Evolutionary conservation across 1,139 yeast genomes (phyloP), one percentile per base, ranked within the genome.

Genomic region (Debaryomyces udenii): DNA sequence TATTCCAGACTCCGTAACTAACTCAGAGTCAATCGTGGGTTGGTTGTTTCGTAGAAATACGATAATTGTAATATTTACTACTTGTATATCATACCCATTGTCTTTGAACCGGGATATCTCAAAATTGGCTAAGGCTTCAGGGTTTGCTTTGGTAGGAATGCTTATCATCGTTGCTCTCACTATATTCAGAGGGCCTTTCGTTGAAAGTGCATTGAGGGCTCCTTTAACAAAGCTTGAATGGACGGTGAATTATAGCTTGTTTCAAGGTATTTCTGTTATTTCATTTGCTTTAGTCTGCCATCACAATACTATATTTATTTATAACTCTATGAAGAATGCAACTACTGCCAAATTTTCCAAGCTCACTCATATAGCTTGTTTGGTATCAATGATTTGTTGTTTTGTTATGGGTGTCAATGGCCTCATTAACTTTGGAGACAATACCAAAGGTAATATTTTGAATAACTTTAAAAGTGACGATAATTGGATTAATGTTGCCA

Each of bases 201-300:
- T 79, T 11, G 77, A 77, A 9, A 50, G 68, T 0, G 66, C 68
- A 0, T 56, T 72, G 26, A 80, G 74, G 51, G 82, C 83, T 0
- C 52, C 66, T 1, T 65, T 86, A 22, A 57, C 77, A 0, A 49
- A 62, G 0, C 53, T 68, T 2, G 70, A 79, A 35, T 72, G 84
- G 70, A 69, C 87, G 1, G 57, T 88, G 39, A 85, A 84, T 46
- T 62, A 74, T 13, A 81, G 83, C 38, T 67, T 91, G 7, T 88
- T 91, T 57, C 96, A 90, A 60, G 96, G 96, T 1, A 81, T 91
- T 17, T 83, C 94, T 14, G 96, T 91, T 38, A 88, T 91, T 26
- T 89, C 96, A 0, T 91, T 91, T 68, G 87, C 98, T 4, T 76
- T 91, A 52, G 98, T 91, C 3, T 91, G 98, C 57, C 98, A 91